A percentile compares a stretch with the other conserved stretches of the same genome.
Evolutionary conservation across 495 filamentous ascomycete genomes (phyloP).

Genomic region (Talaromyces stipitatus): DNA sequence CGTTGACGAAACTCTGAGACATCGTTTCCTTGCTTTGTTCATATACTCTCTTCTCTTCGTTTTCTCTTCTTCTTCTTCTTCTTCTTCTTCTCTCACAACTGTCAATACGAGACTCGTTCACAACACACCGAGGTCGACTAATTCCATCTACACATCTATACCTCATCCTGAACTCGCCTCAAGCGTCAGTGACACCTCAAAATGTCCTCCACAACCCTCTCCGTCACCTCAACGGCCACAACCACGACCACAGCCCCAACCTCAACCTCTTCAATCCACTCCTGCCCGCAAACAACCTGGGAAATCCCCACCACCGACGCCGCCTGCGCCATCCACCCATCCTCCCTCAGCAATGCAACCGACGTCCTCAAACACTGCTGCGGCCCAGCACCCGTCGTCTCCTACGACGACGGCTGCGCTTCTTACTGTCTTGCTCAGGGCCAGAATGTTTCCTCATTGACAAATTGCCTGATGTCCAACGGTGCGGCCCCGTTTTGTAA

Average conservation of each 20-base stretch:
- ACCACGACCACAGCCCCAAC: conserved; percentile 17
- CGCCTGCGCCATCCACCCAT: conserved; percentile 31
- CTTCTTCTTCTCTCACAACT: not conserved
- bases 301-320: conserved; percentile 34
- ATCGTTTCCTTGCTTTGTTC: not conserved
- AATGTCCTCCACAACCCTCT: not conserved
- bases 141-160: not conserved
- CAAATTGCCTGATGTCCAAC: conserved; percentile 25
- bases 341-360: conserved; percentile 23
- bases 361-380: conserved; percentile 39
- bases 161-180: not conserved
- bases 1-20: not conserved
- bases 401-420: conserved; percentile 39
- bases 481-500: conserved; percentile 35
- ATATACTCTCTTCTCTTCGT: not conserved
- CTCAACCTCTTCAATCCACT: no score
- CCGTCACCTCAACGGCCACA: not conserved
- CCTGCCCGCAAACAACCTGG: conserved; percentile 1
- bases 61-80: not conserved
- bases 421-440: conserved; percentile 43
- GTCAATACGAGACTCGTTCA: not conserved
- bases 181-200: not conserved
- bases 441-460: conserved; percentile 29
- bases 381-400: conserved; percentile 25
- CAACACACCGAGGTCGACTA: not conserved